Evolutionary conservation across 192 early-diverging fungal species (phyloP), one percentile per base, ranked within the genome.

Genomic region (Gorgonomyces haynaldii): DNA sequence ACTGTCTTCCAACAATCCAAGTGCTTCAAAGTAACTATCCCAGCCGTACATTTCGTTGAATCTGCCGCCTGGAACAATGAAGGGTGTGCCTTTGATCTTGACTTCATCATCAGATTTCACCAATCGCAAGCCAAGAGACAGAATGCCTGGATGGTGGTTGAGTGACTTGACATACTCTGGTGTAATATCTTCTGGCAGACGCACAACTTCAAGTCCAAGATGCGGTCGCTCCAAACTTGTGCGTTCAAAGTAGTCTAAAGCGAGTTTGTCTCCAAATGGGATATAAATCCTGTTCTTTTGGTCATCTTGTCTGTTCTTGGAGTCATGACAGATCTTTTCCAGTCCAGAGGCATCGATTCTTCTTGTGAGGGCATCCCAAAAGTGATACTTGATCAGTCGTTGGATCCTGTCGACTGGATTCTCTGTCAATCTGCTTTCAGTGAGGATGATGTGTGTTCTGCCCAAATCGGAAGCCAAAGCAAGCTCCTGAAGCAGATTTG

Each of bases 1-100:
- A 9, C 82, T 85, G 65, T 98, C 92, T 8, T 81, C 70, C 25
- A 92, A 54, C 27, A 98, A 61, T 4, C 91, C 96, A 2, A 96
- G 64, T 0, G 85, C 71, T 57, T 92, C 90, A 70, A 96, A 96
- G 61, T 94, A 94, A 39, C 78, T 82, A 61, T 98, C 96, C 96
- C 96, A 99, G 0, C 91, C 93, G 62, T 99, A 99, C 83, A 92
- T 94, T 65, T 99, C 96, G 60, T 97, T 99, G 70, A 97, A 99
- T 7, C 96, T 79, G 13, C 96, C 96, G 10, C 96, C 96, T 0
- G 93, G 96, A 0, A 99, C 94, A 12, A 95, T 87, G 58, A 99
- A 99, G 0, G 90, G 89, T 16, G 91, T 79, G 1, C 72, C 67
- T 17, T 64, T 58, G 32, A 52, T 54, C 7, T 50, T 37, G 21